These are phyloP conservation scores for Tetrahymena thermophila DNA, from an alignment of 73 alveolate genomes.

Conservation along the genomic window DNA sequence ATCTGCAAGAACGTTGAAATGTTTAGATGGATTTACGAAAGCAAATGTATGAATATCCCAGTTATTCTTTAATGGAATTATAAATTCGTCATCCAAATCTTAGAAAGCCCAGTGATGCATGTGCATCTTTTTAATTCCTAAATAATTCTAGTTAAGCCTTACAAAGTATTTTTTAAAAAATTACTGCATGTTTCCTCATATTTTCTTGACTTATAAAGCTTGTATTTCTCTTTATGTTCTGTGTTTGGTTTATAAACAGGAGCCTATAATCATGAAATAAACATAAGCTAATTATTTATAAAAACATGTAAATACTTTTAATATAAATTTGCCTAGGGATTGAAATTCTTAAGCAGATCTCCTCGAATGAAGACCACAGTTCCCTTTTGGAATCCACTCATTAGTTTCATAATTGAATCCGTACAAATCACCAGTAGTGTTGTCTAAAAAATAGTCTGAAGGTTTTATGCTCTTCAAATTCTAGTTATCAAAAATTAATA, in stretches of 20 bases:
- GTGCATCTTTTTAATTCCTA: slow-evolving; percentile 21
- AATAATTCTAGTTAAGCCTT: not conserved
- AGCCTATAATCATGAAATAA: not conserved
- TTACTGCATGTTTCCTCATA: not conserved
- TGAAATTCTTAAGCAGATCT: slow-evolving; percentile 42
- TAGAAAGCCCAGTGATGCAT: slow-evolving; percentile 22
- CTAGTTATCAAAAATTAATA: slow-evolving; percentile 8
- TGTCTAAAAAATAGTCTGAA: slow-evolving; percentile 78
- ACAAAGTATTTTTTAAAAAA: not conserved
- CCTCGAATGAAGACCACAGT: slow-evolving; percentile 84
- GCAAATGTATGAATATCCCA: slow-evolving; percentile 93
- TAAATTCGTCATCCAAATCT: slow-evolving; percentile 65
- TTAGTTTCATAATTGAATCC: slow-evolving; percentile 61
- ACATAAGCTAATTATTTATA: not conserved
- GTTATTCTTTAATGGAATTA: slow-evolving; percentile 62
- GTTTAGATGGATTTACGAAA: slow-evolving; percentile 50
- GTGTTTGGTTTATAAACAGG: not conserved
- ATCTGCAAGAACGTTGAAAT: slow-evolving; percentile 75
- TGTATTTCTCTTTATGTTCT: not conserved
- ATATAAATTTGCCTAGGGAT: slow-evolving; percentile 24
- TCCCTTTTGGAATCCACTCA: slow-evolving; percentile 85
- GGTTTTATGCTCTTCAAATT: slow-evolving; percentile 40
- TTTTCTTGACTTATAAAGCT: not conserved
- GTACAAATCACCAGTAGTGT: slow-evolving; percentile 85
- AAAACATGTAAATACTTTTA: not conserved